These are phyloP conservation scores for Penicillium tannophilum DNA, from an alignment of 495 filamentous ascomycete species.

Conservation along the genomic window DNA sequence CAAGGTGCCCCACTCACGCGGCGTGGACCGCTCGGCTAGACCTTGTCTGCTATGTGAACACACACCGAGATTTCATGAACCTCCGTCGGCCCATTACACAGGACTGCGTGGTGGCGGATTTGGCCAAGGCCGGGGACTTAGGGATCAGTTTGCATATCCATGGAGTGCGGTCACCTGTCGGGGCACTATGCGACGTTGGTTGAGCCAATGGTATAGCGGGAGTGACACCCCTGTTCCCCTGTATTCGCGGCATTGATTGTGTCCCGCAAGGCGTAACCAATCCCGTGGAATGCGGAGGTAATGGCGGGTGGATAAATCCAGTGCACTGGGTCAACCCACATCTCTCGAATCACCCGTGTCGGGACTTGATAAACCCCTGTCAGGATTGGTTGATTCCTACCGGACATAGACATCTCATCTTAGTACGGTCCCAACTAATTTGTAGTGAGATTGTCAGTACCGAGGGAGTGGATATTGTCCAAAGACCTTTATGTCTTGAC, in stretches of 20 bases:
- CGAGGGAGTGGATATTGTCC: neutral
- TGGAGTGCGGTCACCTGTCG: neutral
- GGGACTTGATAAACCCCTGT: neutral
- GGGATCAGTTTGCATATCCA: neutral
- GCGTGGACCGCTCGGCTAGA: constrained; percentile 19
- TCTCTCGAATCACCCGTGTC: neutral
- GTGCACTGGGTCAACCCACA: constrained; percentile 1
- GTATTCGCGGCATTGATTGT: neutral
- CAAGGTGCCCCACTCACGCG: constrained; percentile 15
- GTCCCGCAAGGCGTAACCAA: constrained; percentile 1
- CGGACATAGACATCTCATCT: neutral
- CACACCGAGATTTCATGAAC: constrained; percentile 10
- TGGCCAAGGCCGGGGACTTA: constrained; percentile 32
- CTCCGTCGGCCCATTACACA: neutral
- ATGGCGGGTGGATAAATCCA: neutral
- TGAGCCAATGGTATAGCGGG: neutral
- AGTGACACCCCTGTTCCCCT: neutral
- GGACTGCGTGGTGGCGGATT: constrained; percentile 62
- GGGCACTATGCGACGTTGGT: neutral
- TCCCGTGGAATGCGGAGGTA: constrained; percentile 9
- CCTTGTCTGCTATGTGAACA: constrained; percentile 1
- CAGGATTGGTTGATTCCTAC: constrained; percentile 1
- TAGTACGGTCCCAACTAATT: neutral
- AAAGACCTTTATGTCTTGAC: no score
- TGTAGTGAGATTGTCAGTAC: neutral